phyloP scores from a whole-genome alignment of 768 basidiomycete genomes.

The Tephrocybe sp. region DNA sequence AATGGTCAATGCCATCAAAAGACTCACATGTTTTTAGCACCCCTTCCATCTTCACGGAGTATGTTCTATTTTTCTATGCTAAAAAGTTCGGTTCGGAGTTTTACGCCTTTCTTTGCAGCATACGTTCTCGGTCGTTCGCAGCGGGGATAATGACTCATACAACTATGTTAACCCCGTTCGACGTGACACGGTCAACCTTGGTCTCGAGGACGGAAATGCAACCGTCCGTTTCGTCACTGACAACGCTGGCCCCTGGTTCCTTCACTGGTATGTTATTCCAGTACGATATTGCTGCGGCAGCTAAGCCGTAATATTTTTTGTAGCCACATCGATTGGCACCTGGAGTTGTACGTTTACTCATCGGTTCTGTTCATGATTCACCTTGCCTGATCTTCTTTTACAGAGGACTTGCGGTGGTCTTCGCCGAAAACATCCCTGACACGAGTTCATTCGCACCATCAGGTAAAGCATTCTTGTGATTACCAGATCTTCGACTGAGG shows the following conservation, averaged over 20 bases:
- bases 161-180: slow-evolving; percentile 49
- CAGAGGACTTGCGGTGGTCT: slow-evolving; percentile 30
- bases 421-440: slow-evolving; percentile 30
- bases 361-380: neutral
- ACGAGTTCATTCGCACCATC: slow-evolving; percentile 18
- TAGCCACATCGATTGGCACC: slow-evolving; percentile 46
- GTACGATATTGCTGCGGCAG: neutral
- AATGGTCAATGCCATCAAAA: neutral
- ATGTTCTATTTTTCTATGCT: slow-evolving; percentile 5
- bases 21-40: slow-evolving; percentile 21
- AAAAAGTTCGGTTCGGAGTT: too few relatives aligned
- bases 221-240: slow-evolving; percentile 60
- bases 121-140: slow-evolving; percentile 37
- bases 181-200: too few relatives aligned
- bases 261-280: slow-evolving; percentile 25
- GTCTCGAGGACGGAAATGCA: slow-evolving; percentile 29
- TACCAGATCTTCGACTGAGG: neutral
- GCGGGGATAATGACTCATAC: slow-evolving; percentile 31
- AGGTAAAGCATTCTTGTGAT: slow-evolving; percentile 10
- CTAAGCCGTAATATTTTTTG: neutral
- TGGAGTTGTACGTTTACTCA: slow-evolving; percentile 29
- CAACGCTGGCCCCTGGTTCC: slow-evolving; percentile 57
- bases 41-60: slow-evolving; percentile 45
- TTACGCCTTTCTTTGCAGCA: slow-evolving; percentile 21
- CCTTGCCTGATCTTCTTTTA: neutral